Conservation (phyloP, 768 basidiomycete genomes). For the Sporobolomyces roseus region DNA sequence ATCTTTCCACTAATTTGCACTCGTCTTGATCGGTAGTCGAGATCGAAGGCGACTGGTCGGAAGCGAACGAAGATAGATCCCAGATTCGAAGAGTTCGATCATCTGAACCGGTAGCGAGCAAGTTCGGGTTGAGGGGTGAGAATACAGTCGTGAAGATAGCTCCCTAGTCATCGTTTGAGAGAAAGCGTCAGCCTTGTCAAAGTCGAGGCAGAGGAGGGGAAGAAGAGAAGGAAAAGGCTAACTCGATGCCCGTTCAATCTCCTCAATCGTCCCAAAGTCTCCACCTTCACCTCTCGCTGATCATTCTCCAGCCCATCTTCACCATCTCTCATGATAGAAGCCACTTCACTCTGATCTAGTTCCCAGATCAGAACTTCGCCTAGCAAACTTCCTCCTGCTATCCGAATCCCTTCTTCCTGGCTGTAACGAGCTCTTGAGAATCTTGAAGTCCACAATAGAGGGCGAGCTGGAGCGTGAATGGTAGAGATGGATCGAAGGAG, state of each 20-base stretch:
- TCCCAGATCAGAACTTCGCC: constrained; percentile 30
- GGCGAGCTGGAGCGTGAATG: constrained; percentile 20
- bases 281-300: too few relatives aligned
- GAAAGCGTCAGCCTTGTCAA: neutral
- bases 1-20: neutral
- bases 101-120: constrained; percentile 21
- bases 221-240: neutral
- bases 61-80: constrained; percentile 1
- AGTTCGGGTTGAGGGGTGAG: neutral
- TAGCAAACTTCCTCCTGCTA: constrained; percentile 26
- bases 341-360: neutral
- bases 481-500: neutral
- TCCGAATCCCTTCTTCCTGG: neutral
- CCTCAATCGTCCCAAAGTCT: neutral
- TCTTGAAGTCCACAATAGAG: constrained; percentile 20
- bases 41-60: neutral
- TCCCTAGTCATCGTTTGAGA: neutral
- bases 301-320: too few relatives aligned
- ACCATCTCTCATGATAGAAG: neutral
- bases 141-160: constrained; percentile 26
- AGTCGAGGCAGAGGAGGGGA: too few relatives aligned
- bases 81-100: constrained; percentile 29
- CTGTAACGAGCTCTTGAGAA: constrained; percentile 11
- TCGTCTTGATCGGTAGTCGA: neutral
- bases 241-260: constrained; percentile 26